phyloP scores from a whole-genome alignment of 371 early-diverging fungal genomes.

The Mycotypha africana region DNA sequence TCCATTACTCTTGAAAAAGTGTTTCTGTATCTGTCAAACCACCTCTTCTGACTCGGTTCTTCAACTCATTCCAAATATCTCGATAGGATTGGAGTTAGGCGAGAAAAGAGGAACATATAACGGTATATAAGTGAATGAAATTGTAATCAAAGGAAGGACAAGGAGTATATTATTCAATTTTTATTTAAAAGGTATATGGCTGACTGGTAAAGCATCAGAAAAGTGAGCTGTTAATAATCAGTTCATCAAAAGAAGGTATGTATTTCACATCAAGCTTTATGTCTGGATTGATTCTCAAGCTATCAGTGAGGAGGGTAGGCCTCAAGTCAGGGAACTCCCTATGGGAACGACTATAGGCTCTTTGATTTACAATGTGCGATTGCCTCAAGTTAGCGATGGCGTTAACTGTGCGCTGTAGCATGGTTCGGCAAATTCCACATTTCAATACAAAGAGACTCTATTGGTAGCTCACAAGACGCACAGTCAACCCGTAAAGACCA shows the following conservation, averaged over 20 bases:
- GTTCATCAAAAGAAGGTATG: conserved; percentile 3
- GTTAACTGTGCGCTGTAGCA: conserved; percentile 1
- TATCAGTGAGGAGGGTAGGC: conserved; percentile 3
- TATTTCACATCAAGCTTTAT: conserved; percentile 5
- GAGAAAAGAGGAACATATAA: conserved; percentile 1
- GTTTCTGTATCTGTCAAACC: background rate
- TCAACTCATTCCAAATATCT: too few relatives aligned
- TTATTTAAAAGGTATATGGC: too few relatives aligned
- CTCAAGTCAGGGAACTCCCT: conserved; percentile 4
- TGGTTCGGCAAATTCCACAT: conserved; percentile 5
- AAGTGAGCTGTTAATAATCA: conserved; percentile 1
- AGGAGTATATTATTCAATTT: too few relatives aligned
- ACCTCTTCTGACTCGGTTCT: too few relatives aligned
- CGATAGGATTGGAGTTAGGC: conserved; percentile 1
- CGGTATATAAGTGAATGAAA: conserved; percentile 2
- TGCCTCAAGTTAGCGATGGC: conserved; percentile 4
- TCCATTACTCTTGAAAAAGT: conserved; percentile 1
- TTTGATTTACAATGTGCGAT: conserved; percentile 3
- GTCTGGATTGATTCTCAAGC: conserved; percentile 2
- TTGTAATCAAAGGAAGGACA: conserved; percentile 3
- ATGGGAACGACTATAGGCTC: conserved; percentile 5
- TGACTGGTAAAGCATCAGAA: too few relatives aligned
- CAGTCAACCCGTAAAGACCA: conserved; percentile 7
- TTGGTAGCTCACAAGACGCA: conserved; percentile 5
- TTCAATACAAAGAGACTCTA: conserved; percentile 4